Evolutionary conservation across 805 yeast species (phyloP).

Genomic region (Suhomyces faveliae): DNA sequence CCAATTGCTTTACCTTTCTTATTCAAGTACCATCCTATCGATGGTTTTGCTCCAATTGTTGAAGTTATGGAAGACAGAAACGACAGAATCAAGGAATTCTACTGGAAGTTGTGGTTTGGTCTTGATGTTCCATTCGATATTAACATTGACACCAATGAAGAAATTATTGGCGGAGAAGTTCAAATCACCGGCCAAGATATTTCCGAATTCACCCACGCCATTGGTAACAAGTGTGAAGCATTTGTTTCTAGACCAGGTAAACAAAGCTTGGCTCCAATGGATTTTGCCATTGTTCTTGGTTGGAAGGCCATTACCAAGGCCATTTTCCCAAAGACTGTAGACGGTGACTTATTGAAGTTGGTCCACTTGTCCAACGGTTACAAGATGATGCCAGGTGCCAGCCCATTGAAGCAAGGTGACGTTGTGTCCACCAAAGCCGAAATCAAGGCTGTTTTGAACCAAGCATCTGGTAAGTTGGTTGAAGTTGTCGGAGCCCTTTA

Average conservation of each 20-base stretch:
- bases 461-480: slow-evolving; percentile 90
- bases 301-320: slow-evolving; percentile 98
- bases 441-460: slow-evolving; percentile 85
- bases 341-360: slow-evolving; percentile 90
- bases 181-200: slow-evolving; percentile 74
- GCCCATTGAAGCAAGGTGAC: slow-evolving; percentile 86
- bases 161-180: slow-evolving; percentile 67
- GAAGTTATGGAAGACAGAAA: slow-evolving; percentile 91
- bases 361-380: slow-evolving; percentile 96
- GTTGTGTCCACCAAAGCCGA: slow-evolving; percentile 78
- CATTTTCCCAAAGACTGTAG: slow-evolving; percentile 94
- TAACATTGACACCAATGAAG: slow-evolving; percentile 67
- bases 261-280: slow-evolving; percentile 94
- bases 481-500: slow-evolving; percentile 89
- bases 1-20: slow-evolving; percentile 76
- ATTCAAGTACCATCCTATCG: slow-evolving; percentile 75
- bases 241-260: slow-evolving; percentile 87
- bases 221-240: slow-evolving; percentile 96
- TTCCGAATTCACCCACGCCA: slow-evolving; percentile 92
- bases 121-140: slow-evolving; percentile 55
- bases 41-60: slow-evolving; percentile 93
- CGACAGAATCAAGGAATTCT: slow-evolving; percentile 88
- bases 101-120: slow-evolving; percentile 98
- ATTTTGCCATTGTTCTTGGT: slow-evolving; percentile 96
- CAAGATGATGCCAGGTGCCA: slow-evolving; percentile 88